Percentiles rank a stretch among this genome's conserved stretches.
Evolutionary conservation across 495 filamentous ascomycete species (phyloP).

Genomic region (Tuber microsphaerosporum): DNA sequence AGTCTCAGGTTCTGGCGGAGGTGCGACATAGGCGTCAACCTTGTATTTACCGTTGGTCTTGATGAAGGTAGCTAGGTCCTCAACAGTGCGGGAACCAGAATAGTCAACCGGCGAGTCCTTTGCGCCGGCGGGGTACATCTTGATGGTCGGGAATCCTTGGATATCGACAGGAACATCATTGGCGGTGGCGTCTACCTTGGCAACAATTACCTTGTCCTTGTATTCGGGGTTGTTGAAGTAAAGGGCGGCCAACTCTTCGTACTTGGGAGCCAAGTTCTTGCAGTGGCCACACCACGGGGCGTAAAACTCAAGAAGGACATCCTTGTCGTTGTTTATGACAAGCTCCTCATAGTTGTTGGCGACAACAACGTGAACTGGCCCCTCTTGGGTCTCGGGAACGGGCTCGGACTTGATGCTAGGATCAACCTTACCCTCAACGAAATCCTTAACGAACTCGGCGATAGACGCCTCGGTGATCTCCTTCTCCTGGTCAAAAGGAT

Average conservation of each 20-base stretch:
- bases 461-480: conserved; percentile 69
- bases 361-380: conserved; percentile 79
- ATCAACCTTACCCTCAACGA: conserved; percentile 78
- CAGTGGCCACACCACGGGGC: conserved; percentile 99
- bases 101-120: conserved; percentile 84
- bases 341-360: conserved; percentile 90
- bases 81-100: conserved; percentile 77
- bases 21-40: conserved; percentile 54
- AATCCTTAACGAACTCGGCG: conserved; percentile 78
- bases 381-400: conserved; percentile 90
- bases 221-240: conserved; percentile 65
- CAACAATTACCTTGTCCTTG: conserved; percentile 77
- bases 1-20: conserved; percentile 36
- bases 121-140: conserved; percentile 84
- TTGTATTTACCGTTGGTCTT: conserved; percentile 90
- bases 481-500: conserved; percentile 80
- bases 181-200: conserved; percentile 93
- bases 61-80: conserved; percentile 90
- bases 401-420: conserved; percentile 98
- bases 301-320: conserved; percentile 97
- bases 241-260: conserved; percentile 77
- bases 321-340: conserved; percentile 88
- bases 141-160: conserved; percentile 98
- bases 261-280: conserved; percentile 87
- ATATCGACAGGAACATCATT: conserved; percentile 98